Percentiles rank a stretch among this genome's conserved stretches.
These are phyloP conservation scores for Cladosporium sp. DNA, from an alignment of 2,329 filamentous ascomycete species.

Conservation along the genomic window DNA sequence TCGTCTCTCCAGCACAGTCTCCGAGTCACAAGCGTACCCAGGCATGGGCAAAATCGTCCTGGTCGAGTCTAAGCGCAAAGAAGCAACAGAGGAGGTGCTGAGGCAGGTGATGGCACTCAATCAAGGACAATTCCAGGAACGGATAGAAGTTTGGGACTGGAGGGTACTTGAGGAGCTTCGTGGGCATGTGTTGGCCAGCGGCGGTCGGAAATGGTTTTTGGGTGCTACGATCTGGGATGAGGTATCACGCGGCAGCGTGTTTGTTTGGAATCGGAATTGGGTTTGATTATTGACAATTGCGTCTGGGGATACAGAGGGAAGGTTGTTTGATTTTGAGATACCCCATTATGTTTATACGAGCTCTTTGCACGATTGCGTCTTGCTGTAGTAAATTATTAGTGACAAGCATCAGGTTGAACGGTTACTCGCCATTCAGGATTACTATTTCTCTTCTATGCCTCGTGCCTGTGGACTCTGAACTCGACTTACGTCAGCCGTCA, in stretches of 20 bases:
- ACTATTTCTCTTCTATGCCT: too few relatives aligned
- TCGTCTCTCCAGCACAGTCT: constrained; percentile 25
- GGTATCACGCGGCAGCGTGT: background rate
- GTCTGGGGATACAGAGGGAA: background rate
- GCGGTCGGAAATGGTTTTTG: constrained; percentile 21
- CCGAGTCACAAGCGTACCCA: constrained; percentile 35
- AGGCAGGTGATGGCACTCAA: constrained; percentile 27
- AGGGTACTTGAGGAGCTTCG: constrained; percentile 30
- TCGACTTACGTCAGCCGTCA: background rate
- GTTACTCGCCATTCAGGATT: too few relatives aligned
- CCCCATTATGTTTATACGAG: background rate
- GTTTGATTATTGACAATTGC: background rate
- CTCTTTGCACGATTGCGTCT: background rate
- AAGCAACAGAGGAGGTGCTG: constrained; percentile 23
- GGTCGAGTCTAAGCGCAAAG: constrained; percentile 31
- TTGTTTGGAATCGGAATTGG: constrained; percentile 9
- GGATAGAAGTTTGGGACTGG: constrained; percentile 36
- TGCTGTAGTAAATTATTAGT: background rate
- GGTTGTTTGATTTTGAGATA: background rate
- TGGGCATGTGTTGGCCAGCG: background rate
- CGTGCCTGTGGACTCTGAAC: too few relatives aligned
- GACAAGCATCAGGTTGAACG: background rate
- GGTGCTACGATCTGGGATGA: constrained; percentile 32
- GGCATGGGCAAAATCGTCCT: constrained; percentile 36
- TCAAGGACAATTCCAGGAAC: constrained; percentile 26